Base-by-base conservation (phyloP, 805 yeast genomes). In the Ogataea trehalophila region DNA sequence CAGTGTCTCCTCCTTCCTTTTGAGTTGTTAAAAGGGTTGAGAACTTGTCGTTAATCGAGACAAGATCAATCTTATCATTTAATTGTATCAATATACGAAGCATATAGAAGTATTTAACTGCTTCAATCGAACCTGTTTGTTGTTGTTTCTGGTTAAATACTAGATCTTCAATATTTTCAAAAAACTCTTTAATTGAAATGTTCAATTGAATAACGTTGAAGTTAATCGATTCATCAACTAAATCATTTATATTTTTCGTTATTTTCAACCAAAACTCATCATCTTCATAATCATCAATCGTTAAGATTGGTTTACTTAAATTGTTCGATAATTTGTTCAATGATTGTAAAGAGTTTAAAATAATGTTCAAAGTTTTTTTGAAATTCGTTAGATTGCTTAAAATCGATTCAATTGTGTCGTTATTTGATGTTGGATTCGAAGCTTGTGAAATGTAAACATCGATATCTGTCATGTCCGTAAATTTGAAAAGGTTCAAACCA, bases 211-310 rank as follows among this genome's bases (percentile, higher is more conserved):
- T 39, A 17, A 54, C 47, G 6, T 48, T 43, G 4, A 42, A 37
- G 3, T 46, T 39, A 16, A 58, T 54, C 7, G 59, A 57, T 20
- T 51, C 50, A 29, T 54, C 42, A 6, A 62, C 41, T 4, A 57
- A 37, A 1, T 37, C 20, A n/a, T 39, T 42, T 18, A 65, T 37
- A 2, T 46, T 50, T 0, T 41, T n/a, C 3, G 57, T 45, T 2
- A 50, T 37, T 0, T 17, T 7, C 4, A 36, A 16, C 72, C 72
- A 68, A 42, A 62, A 65, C 16, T 48, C 56, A 18, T 62, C 65
- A 48, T 67, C 57, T 39, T 67, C 71, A 34, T 52, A 48, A 43
- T 67, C 71, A 51, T 68, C 72, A 39, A 67, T 58, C n/a, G 71
- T 62, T 37, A 68, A 46, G 2, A 64, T 51, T 20, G 69, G 71